Evolutionary conservation across 192 early-diverging fungal species (phyloP).

Genomic region (Coemansia sp.): DNA sequence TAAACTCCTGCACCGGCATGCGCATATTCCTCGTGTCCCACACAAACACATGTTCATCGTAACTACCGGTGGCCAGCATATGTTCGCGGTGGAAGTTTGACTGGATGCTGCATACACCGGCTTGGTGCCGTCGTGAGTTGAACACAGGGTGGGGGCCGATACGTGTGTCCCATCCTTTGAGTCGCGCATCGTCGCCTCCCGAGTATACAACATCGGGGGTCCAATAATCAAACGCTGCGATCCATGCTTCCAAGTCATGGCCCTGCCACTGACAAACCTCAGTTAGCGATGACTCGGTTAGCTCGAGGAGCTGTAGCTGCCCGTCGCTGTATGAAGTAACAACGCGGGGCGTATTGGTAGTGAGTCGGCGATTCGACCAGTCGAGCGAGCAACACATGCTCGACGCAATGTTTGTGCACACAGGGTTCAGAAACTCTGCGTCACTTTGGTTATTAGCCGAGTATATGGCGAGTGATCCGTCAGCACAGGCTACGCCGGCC

Average conservation of each 20-base stretch:
- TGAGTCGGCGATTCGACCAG: constrained; percentile 69
- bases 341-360: constrained; percentile 28
- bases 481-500: constrained; percentile 63
- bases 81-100: constrained; percentile 75
- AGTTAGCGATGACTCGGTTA: constrained; percentile 51
- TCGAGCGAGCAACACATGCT: constrained; percentile 84
- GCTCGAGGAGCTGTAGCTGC: constrained; percentile 54
- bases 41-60: constrained; percentile 83
- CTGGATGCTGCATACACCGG: constrained; percentile 91
- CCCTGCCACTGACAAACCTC: constrained; percentile 65
- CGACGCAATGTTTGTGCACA: constrained; percentile 40
- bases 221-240: constrained; percentile 85
- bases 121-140: constrained; percentile 70
- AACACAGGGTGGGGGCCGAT: constrained; percentile 59
- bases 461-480: constrained; percentile 60
- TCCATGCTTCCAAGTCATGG: constrained; percentile 94
- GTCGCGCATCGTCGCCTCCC: constrained; percentile 80
- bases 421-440: constrained; percentile 25
- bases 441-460: constrained; percentile 31
- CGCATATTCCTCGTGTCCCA: constrained; percentile 91
- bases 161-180: constrained; percentile 89
- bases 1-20: constrained; percentile 64
- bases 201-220: constrained; percentile 65
- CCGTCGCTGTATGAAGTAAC: constrained; percentile 82
- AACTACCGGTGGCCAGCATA: constrained; percentile 86